Conservation (phyloP, 2,329 filamentous ascomycete species). For the Pezicula carpinea region DNA sequence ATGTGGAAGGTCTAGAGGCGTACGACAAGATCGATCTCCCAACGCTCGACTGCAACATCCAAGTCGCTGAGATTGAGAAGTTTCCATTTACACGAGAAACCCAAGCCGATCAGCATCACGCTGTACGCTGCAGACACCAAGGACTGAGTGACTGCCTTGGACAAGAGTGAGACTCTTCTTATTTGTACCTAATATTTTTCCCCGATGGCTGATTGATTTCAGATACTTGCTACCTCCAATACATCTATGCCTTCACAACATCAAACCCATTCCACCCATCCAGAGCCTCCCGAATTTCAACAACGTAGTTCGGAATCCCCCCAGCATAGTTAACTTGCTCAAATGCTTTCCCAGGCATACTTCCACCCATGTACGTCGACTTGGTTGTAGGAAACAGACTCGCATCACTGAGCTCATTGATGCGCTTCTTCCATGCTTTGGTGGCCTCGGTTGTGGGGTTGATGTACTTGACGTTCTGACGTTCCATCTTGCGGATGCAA, state of each 20-base stretch:
- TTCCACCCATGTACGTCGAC: constrained; percentile 53
- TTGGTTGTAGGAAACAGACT: constrained; percentile 44
- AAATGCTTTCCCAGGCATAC: constrained; percentile 46
- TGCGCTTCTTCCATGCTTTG: constrained; percentile 43
- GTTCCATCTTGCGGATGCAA: constrained; percentile 42
- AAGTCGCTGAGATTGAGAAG: too few species aligned
- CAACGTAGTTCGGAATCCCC: constrained; percentile 8
- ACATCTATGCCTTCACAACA: constrained; percentile 6
- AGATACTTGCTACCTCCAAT: too few species aligned
- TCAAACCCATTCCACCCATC: constrained; percentile 32
- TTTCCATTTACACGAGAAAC: too few species aligned
- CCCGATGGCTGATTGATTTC: too few species aligned
- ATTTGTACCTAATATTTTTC: too few species aligned
- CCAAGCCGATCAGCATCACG: too few species aligned
- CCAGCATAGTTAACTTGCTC: constrained; percentile 47
- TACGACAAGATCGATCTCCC: too few species aligned
- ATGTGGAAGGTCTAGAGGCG: too few species aligned
- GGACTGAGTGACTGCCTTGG: too few species aligned
- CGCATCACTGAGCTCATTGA: constrained; percentile 41
- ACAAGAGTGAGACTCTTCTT: too few species aligned
- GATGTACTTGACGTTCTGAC: constrained; percentile 43
- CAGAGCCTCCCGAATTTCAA: constrained; percentile 25
- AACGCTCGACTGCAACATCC: too few species aligned
- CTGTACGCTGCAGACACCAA: too few species aligned
- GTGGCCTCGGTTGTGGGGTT: constrained; percentile 42